Evolutionary conservation across 306 rosid species (phyloP).

Genomic region (Begonia fuchsioides): DNA sequence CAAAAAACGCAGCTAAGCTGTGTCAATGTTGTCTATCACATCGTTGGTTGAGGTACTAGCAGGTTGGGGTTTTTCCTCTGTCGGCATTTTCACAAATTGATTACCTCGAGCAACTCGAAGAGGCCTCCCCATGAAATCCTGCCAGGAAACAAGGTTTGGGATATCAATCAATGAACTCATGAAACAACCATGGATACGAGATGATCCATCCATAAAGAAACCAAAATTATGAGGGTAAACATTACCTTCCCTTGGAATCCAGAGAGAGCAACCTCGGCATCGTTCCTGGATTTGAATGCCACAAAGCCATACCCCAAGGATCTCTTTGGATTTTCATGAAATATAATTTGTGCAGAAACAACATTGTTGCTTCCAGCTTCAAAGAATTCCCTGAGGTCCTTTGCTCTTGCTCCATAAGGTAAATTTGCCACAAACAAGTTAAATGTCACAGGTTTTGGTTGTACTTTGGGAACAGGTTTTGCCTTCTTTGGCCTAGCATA

Average conservation of each 20-base stretch:
- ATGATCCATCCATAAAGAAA: too few relatives aligned
- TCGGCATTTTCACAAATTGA: conserved; percentile 48
- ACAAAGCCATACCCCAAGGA: conserved; percentile 88
- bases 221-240: background rate
- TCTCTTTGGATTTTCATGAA: conserved; percentile 51
- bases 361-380: conserved; percentile 35
- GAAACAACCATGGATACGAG: too few relatives aligned
- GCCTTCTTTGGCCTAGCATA: conserved; percentile 49
- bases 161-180: too few relatives aligned
- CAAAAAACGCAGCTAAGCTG: conserved; percentile 3
- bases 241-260: conserved; percentile 66
- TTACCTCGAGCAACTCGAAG: conserved; percentile 47
- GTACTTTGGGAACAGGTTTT: conserved; percentile 32
- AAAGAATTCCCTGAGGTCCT: conserved; percentile 56
- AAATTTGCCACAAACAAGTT: conserved; percentile 78
- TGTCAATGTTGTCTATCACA: conserved; percentile 21
- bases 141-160: conserved; percentile 3
- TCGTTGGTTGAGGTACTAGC: conserved; percentile 26
- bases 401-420: too few relatives aligned
- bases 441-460: conserved; percentile 43
- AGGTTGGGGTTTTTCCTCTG: conserved; percentile 17
- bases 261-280: conserved; percentile 61
- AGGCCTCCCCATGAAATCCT: conserved; percentile 68
- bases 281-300: conserved; percentile 55
- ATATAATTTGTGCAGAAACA: conserved; percentile 54